Percentiles rank a stretch among this genome's conserved stretches.
Evolutionary conservation across 2,329 filamentous ascomycete species (phyloP).

Genomic region (Trichoderma guizhouense): DNA sequence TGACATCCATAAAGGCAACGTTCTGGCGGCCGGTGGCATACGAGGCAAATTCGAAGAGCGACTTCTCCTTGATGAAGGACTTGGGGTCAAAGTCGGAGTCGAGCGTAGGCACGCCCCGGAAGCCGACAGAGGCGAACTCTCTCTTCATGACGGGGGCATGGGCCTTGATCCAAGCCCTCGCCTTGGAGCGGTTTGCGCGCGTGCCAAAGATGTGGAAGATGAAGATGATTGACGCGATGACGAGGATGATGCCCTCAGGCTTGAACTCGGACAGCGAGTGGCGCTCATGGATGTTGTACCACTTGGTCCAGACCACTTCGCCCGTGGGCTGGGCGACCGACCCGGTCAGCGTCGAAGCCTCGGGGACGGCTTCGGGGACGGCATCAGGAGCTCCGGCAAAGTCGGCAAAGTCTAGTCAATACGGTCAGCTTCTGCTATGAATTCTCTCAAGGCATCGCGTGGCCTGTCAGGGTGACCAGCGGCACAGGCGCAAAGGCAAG

Average conservation of each 20-base stretch:
- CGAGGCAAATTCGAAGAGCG: slow-evolving; percentile 77
- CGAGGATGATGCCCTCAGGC: slow-evolving; percentile 78
- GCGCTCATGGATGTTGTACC: slow-evolving; percentile 96
- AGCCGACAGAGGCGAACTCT: slow-evolving; percentile 88
- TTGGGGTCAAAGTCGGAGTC: slow-evolving; percentile 41
- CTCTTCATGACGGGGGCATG: slow-evolving; percentile 68
- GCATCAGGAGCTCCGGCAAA: slow-evolving; percentile 78
- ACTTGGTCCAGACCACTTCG: slow-evolving; percentile 74
- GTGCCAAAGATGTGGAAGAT: slow-evolving; percentile 78
- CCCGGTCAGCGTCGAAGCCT: slow-evolving; percentile 45
- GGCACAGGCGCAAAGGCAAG: not conserved
- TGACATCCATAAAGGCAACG: slow-evolving; percentile 83
- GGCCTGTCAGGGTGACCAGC: not conserved
- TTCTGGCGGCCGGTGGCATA: slow-evolving; percentile 94
- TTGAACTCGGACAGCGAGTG: slow-evolving; percentile 80
- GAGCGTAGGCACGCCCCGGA: slow-evolving; percentile 55
- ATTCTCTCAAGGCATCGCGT: not conserved
- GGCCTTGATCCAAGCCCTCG: slow-evolving; percentile 73
- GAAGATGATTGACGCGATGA: slow-evolving; percentile 70
- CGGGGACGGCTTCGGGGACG: slow-evolving; percentile 47
- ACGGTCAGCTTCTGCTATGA: not conserved
- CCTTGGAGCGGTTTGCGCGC: slow-evolving; percentile 73
- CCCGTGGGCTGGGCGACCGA: slow-evolving; percentile 44
- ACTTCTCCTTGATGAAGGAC: slow-evolving; percentile 74
- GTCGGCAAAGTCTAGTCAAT: slow-evolving; percentile 77